Conservation (phyloP, 2,329 filamentous ascomycete species). For the Parastagonospora nodorum region DNA sequence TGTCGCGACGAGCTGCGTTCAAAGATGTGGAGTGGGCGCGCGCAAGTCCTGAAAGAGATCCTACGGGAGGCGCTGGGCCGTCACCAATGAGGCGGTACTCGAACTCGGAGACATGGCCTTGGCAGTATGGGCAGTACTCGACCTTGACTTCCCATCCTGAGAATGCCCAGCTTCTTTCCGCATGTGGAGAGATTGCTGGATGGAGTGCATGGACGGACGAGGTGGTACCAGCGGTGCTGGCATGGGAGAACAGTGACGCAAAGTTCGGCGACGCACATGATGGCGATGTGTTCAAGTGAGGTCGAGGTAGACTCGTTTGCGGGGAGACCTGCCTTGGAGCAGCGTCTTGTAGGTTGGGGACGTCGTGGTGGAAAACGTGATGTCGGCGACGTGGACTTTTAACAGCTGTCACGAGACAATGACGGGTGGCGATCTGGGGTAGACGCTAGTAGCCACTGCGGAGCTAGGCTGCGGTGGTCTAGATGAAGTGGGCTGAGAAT, state of each 20-base stretch:
- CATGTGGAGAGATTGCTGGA: conserved; percentile 55
- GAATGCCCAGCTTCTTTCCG: conserved; percentile 51
- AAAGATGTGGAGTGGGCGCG: conserved; percentile 47
- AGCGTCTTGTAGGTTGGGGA: conserved; percentile 19
- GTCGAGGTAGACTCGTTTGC: conserved; percentile 27
- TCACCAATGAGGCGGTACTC: conserved; percentile 54
- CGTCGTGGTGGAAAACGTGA: conserved; percentile 29
- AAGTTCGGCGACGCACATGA: conserved; percentile 57
- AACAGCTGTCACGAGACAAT: conserved; percentile 23
- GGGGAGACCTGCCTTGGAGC: conserved; percentile 26
- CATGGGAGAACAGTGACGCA: conserved; percentile 55
- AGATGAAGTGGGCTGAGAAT: conserved; percentile 1
- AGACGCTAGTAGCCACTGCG: conserved; percentile 26
- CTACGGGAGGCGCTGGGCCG: conserved; percentile 46
- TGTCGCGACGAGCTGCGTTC: conserved; percentile 43
- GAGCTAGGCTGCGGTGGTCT: conserved; percentile 7
- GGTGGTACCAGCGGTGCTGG: conserved; percentile 57
- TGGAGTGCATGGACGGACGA: conserved; percentile 51
- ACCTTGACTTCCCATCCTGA: conserved; percentile 57
- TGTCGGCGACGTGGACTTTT: conserved; percentile 6
- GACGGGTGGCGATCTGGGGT: conserved; percentile 28
- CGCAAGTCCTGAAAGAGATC: conserved; percentile 45
- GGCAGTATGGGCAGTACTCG: conserved; percentile 55
- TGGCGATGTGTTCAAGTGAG: conserved; percentile 31
- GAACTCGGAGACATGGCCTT: conserved; percentile 45